phyloP scores from a whole-genome alignment of 2,329 filamentous ascomycete genomes.

The Shiraia sp. region DNA sequence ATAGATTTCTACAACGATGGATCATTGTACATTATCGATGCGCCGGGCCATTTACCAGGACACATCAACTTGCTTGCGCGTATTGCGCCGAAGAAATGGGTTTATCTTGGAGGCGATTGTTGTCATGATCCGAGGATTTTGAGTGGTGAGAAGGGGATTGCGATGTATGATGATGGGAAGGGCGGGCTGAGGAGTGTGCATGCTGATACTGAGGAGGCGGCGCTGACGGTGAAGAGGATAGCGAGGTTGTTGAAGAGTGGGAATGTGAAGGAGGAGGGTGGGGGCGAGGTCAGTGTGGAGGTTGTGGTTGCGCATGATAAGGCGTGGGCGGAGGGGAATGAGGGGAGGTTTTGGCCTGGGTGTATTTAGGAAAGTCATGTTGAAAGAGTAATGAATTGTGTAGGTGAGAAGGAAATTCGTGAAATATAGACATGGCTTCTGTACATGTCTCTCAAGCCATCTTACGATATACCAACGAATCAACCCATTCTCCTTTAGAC shows the following conservation, averaged over 20 bases:
- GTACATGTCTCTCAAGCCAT: too few species aligned
- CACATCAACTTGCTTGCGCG: slow-evolving; percentile 57
- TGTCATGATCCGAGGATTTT: slow-evolving; percentile 59
- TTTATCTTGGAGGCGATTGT: slow-evolving; percentile 58
- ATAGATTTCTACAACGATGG: slow-evolving; percentile 56
- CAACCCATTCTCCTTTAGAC: slow-evolving; percentile 41
- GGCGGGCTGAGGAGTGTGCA: slow-evolving; percentile 56
- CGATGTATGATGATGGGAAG: slow-evolving; percentile 52
- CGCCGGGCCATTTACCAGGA: slow-evolving; percentile 56
- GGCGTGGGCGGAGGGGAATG: slow-evolving; percentile 51
- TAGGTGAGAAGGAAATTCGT: too few species aligned
- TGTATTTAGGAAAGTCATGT: too few species aligned
- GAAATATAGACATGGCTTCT: too few species aligned
- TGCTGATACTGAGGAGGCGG: slow-evolving; percentile 52
- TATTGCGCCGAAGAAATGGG: slow-evolving; percentile 45
- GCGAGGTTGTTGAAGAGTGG: slow-evolving; percentile 37
- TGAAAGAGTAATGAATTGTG: too few species aligned
- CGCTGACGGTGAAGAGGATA: slow-evolving; percentile 49
- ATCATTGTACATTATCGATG: slow-evolving; percentile 53
- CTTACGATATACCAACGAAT: slow-evolving; percentile 31
- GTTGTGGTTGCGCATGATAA: slow-evolving; percentile 57
- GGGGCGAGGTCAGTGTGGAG: slow-evolving; percentile 44
- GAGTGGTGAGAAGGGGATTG: slow-evolving; percentile 57
- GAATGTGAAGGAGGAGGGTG: slow-evolving; percentile 22
- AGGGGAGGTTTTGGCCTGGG: slow-evolving; percentile 33